A percentile compares a stretch with the other conserved stretches of the same genome.
These are phyloP conservation scores for Canavalia gladiata DNA, from an alignment of 306 rosid species.

Conservation along the genomic window DNA sequence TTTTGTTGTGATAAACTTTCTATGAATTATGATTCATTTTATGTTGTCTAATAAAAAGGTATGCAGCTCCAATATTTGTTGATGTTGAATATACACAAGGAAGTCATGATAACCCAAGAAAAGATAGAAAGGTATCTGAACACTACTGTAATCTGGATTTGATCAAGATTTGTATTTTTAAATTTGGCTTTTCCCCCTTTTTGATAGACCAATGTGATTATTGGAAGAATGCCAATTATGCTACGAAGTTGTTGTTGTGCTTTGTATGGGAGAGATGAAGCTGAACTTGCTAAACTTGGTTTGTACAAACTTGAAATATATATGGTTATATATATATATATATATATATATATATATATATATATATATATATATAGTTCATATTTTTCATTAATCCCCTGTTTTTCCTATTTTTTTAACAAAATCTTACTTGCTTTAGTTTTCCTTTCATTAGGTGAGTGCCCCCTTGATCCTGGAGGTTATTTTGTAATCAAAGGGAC, in stretches of 20 bases:
- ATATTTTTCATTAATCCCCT: background rate
- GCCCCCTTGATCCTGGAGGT: constrained; percentile 98
- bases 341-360: background rate
- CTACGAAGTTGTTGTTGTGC: constrained; percentile 82
- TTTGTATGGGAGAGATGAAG: constrained; percentile 75
- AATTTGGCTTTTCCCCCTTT: constrained; percentile 21
- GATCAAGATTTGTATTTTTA: constrained; percentile 13
- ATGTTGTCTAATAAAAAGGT: constrained; percentile 58
- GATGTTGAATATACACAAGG: constrained; percentile 74
- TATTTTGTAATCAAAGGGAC: constrained; percentile 92
- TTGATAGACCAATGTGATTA: constrained; percentile 58
- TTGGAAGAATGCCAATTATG: constrained; percentile 95
- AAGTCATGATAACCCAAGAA: constrained; percentile 55
- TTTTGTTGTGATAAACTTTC: constrained; percentile 36
- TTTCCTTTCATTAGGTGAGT: constrained; percentile 71
- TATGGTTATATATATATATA: background rate
- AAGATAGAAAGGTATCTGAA: constrained; percentile 58
- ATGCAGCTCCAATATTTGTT: constrained; percentile 79
- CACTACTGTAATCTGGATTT: constrained; percentile 38
- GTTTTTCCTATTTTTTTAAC: constrained; percentile 16
- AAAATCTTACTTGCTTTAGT: background rate
- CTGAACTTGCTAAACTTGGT: constrained; percentile 90
- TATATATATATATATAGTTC: background rate
- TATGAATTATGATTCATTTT: constrained; percentile 10
- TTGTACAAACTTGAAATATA: constrained; percentile 39